These are phyloP conservation scores for Emergomyces orientalis DNA, from an alignment of 2,329 filamentous ascomycete species.

Conservation along the genomic window DNA sequence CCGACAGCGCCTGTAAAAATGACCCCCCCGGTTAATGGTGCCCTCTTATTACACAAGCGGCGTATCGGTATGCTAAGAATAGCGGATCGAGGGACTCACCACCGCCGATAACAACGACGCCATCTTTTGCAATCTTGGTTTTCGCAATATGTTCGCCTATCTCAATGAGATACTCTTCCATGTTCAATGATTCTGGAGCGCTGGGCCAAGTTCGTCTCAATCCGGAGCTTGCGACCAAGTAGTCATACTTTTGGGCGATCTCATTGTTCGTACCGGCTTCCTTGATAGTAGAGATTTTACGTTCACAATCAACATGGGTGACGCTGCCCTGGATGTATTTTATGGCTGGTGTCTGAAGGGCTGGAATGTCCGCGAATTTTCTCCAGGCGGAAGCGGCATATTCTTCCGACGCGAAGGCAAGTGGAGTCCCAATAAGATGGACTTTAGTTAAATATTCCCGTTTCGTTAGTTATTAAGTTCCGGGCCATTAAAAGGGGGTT, in stretches of 20 bases:
- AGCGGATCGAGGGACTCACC: constrained; percentile 29
- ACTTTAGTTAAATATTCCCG: constrained; percentile 42
- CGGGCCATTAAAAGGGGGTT: constrained; percentile 4
- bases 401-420: constrained; percentile 55
- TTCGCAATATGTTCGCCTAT: constrained; percentile 50
- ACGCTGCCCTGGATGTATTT: constrained; percentile 58
- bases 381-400: constrained; percentile 63
- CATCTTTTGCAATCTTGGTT: constrained; percentile 45
- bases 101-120: constrained; percentile 65
- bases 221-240: constrained; percentile 63
- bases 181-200: constrained; percentile 56
- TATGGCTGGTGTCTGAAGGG: constrained; percentile 54
- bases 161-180: constrained; percentile 56
- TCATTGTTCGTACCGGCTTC: constrained; percentile 39
- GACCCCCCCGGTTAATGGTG: background rate
- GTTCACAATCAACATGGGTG: constrained; percentile 48
- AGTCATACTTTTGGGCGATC: constrained; percentile 52
- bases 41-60: background rate
- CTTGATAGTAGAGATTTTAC: constrained; percentile 51
- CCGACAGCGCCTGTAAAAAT: constrained; percentile 55
- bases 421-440: constrained; percentile 66
- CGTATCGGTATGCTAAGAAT: background rate
- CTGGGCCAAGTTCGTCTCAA: constrained; percentile 62
- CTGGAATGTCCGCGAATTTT: constrained; percentile 56
- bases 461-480: constrained; percentile 1